These are phyloP conservation scores for Alternaria angustiovoidea DNA, from an alignment of 2,329 filamentous ascomycete genomes.

Conservation along the genomic window DNA sequence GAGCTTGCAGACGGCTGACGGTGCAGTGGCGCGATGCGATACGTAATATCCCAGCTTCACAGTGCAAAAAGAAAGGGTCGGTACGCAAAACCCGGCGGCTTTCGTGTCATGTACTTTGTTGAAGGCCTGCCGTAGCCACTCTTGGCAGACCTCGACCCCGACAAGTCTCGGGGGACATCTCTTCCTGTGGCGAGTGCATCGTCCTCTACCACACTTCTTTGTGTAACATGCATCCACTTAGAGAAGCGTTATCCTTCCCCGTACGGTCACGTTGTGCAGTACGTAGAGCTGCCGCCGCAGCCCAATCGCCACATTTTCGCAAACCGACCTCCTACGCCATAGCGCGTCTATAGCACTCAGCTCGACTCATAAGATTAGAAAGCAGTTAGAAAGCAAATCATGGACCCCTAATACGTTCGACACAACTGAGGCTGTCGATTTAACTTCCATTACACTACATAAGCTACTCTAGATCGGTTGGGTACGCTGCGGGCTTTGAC, in stretches of 20 bases:
- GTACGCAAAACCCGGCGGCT: neutral
- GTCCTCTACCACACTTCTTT: neutral
- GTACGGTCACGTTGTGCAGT: slow-evolving; percentile 3
- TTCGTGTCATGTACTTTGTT: neutral
- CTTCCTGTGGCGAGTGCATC: neutral
- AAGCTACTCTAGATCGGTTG: neutral
- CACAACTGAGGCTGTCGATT: neutral
- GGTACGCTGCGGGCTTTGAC: neutral
- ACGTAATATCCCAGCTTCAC: slow-evolving; percentile 4
- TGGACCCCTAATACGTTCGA: neutral
- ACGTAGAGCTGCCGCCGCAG: neutral
- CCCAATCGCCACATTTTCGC: slow-evolving; percentile 6
- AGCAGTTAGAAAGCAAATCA: neutral
- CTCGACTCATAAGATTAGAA: neutral
- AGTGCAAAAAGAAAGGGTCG: slow-evolving; percentile 5
- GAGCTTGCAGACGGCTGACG: slow-evolving; percentile 13
- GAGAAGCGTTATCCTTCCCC: neutral
- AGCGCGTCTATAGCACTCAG: neutral
- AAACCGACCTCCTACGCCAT: slow-evolving; percentile 7
- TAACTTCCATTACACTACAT: neutral
- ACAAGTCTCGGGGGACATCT: neutral
- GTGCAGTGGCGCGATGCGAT: slow-evolving; percentile 10
- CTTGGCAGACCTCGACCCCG: neutral
- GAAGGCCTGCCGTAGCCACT: neutral
- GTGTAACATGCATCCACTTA: neutral